phyloP scores from a whole-genome alignment of 306 rosid genomes.

The Cyclanthera cordifolia region DNA sequence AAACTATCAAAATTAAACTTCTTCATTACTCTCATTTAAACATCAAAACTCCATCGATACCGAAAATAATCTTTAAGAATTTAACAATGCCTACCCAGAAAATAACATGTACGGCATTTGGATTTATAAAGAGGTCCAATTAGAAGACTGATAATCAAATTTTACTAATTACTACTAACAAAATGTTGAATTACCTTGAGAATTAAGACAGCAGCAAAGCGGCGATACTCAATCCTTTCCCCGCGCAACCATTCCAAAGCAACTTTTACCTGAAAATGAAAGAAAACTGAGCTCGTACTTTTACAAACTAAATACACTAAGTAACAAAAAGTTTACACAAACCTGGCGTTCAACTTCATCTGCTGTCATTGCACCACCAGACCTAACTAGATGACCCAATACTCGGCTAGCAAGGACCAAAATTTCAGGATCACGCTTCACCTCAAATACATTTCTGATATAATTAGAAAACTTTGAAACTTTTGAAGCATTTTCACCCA shows the following conservation, averaged over 20 bases:
- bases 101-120: neutral
- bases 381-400: constrained; percentile 89
- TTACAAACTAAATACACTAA: neutral
- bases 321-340: constrained; percentile 2
- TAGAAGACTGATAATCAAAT: neutral
- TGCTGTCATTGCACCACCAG: constrained; percentile 97
- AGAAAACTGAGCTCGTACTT: constrained; percentile 13
- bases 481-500: constrained; percentile 92
- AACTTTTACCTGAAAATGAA: constrained; percentile 46
- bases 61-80: neutral
- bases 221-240: constrained; percentile 79
- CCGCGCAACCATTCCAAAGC: constrained; percentile 88
- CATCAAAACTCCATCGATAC: too few relatives aligned
- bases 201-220: constrained; percentile 89
- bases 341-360: constrained; percentile 98
- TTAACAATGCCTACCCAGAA: neutral
- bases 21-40: too few relatives aligned
- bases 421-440: constrained; percentile 81
- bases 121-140: neutral
- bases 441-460: constrained; percentile 72
- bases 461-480: constrained; percentile 76
- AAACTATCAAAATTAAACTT: too few relatives aligned
- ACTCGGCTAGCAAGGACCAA: constrained; percentile 86
- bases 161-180: neutral
- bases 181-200: constrained; percentile 53